phyloP scores from a whole-genome alignment of 164 flowering plant genomes.

The Echeveria elegans region DNA sequence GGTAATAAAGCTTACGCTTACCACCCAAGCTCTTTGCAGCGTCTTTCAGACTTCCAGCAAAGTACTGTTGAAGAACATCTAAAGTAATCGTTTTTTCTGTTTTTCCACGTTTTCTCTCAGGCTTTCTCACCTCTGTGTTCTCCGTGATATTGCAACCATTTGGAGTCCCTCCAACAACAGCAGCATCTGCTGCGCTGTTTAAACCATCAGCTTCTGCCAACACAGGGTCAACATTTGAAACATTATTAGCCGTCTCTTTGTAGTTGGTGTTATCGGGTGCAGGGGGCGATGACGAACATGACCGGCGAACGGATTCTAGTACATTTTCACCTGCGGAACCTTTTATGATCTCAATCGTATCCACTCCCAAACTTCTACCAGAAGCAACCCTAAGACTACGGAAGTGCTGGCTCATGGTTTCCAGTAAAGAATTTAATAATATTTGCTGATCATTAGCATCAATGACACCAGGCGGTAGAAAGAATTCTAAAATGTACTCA shows the following conservation, averaged over 20 bases:
- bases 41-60: constrained; percentile 95
- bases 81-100: constrained; percentile 84
- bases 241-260: background rate
- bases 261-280: background rate
- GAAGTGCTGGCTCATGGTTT: constrained; percentile 64
- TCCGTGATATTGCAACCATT: constrained; percentile 18
- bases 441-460: constrained; percentile 36
- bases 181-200: constrained; percentile 15
- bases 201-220: constrained; percentile 15
- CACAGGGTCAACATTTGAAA: constrained; percentile 13
- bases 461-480: constrained; percentile 54
- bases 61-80: constrained; percentile 86
- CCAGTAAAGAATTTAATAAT: constrained; percentile 50
- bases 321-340: constrained; percentile 26
- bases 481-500: constrained; percentile 84
- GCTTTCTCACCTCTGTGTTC: constrained; percentile 29
- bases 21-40: constrained; percentile 98
- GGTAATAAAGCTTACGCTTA: constrained; percentile 49
- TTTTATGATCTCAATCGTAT: constrained; percentile 46
- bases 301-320: constrained; percentile 18
- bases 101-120: constrained; percentile 65
- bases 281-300: constrained; percentile 16
- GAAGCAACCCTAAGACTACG: constrained; percentile 62
- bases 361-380: constrained; percentile 39
- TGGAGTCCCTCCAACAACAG: constrained; percentile 16